A percentile compares a stretch with the other conserved stretches of the same genome.
Evolutionary conservation across 2,329 filamentous ascomycete genomes (phyloP).

Genomic region (Chrysoporthe austroafricana): DNA sequence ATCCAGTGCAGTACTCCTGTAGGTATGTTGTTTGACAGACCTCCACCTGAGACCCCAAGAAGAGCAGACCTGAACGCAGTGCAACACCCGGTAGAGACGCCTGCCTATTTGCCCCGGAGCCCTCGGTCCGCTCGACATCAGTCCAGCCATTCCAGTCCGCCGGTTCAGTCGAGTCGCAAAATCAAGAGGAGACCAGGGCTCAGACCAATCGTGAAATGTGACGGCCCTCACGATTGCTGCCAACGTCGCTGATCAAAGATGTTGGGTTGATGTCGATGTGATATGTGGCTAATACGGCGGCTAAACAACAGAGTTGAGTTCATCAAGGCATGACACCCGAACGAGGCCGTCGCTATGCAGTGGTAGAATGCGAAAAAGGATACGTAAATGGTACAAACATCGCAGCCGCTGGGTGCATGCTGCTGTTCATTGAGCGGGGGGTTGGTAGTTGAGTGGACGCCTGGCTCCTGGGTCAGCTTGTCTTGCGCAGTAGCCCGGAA

Average conservation of each 20-base stretch:
- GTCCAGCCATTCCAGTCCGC: conserved; percentile 1
- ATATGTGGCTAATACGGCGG: conserved; percentile 2
- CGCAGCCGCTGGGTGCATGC: conserved; percentile 24
- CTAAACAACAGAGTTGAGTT: conserved; percentile 16
- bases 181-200: conserved; percentile 1
- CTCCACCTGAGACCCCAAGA: conserved; percentile 8
- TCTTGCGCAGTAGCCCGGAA: not conserved
- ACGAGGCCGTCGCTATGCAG: conserved; percentile 35
- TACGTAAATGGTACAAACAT: conserved; percentile 31
- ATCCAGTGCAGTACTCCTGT: conserved; percentile 13
- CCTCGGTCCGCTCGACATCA: not conserved
- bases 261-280: not conserved
- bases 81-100: conserved; percentile 23
- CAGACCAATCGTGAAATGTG: not conserved
- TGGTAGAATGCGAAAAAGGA: conserved; percentile 36
- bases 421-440: conserved; percentile 56
- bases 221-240: not conserved
- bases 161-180: conserved; percentile 13
- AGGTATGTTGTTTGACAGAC: not conserved
- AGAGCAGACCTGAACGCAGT: conserved; percentile 21
- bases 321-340: conserved; percentile 18
- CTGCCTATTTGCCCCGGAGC: conserved; percentile 4
- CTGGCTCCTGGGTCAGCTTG: conserved; percentile 49
- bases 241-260: conserved; percentile 5
- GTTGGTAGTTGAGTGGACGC: conserved; percentile 83